These are phyloP conservation scores for Syncephalastrum contaminatum DNA, from an alignment of 371 early-diverging fungal genomes.

Conservation along the genomic window DNA sequence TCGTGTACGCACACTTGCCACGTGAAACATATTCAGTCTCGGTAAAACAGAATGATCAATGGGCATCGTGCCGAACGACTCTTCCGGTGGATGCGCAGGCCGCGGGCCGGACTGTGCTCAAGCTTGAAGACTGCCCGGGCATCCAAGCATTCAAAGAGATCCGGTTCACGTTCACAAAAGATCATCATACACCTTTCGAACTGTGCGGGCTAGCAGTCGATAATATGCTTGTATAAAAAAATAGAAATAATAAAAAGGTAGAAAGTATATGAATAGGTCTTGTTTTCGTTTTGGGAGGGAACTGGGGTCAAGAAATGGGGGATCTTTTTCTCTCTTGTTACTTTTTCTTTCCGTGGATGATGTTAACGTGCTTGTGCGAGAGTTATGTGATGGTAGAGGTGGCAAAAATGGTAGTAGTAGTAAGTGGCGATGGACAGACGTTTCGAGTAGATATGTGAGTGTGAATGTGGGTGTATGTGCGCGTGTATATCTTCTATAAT, in stretches of 20 bases:
- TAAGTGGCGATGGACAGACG: not conserved
- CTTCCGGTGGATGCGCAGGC: no score
- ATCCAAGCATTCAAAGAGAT: slow-evolving; percentile 7
- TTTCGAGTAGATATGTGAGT: not conserved
- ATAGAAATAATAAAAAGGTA: not conserved
- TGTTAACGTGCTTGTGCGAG: not conserved
- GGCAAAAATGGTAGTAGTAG: no score
- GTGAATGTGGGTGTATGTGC: no score
- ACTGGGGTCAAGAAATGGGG: no score
- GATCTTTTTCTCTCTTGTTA: no score
- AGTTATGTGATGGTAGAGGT: no score
- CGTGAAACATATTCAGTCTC: no score
- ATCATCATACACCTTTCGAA: slow-evolving; percentile 5
- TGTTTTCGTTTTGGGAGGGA: no score
- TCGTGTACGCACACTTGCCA: slow-evolving; percentile 8
- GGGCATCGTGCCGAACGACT: no score
- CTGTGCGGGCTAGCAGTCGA: slow-evolving; percentile 10
- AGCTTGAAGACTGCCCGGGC: slow-evolving; percentile 6
- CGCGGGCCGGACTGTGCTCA: not conserved
- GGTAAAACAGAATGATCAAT: no score
- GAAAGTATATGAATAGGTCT: no score
- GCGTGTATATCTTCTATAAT: no score
- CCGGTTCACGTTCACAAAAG: slow-evolving; percentile 6
- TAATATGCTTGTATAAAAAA: slow-evolving; percentile 7
- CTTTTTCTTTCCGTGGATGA: not conserved